Conservation (phyloP, 805 yeast genomes). For the Wickerhamiella domercqiae region DNA sequence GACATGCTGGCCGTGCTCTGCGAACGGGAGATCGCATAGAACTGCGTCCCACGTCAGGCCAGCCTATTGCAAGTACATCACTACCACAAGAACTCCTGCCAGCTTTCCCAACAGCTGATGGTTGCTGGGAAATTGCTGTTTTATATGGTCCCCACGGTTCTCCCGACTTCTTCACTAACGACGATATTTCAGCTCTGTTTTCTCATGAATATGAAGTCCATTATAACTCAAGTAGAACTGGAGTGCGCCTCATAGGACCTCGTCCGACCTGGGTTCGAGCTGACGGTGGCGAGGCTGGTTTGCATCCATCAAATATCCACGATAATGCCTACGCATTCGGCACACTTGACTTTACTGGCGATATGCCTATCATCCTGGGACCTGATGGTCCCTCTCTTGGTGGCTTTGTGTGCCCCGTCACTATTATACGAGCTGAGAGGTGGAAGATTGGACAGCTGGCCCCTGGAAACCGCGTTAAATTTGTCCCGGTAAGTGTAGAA, state of each 20-base stretch:
- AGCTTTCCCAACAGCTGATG: constrained; percentile 31
- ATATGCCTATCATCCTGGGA: constrained; percentile 88
- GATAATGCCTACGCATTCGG: constrained; percentile 92
- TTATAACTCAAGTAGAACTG: constrained; percentile 90
- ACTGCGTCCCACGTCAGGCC: constrained; percentile 38
- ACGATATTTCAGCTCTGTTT: constrained; percentile 61
- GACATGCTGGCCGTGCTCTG: constrained; percentile 79
- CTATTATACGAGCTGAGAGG: constrained; percentile 88
- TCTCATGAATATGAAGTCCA: constrained; percentile 77
- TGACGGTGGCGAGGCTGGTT: constrained; percentile 94
- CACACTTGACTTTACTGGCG: constrained; percentile 94
- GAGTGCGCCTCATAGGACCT: constrained; percentile 84
- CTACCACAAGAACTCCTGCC: constrained; percentile 20
- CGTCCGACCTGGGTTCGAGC: constrained; percentile 90
- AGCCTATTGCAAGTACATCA: constrained; percentile 44
- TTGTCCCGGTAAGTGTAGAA: constrained; percentile 63
- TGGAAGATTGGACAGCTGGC: constrained; percentile 97
- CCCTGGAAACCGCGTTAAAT: constrained; percentile 74
- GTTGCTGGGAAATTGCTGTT: constrained; percentile 68
- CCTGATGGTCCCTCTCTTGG: constrained; percentile 96
- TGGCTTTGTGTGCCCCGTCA: constrained; percentile 93
- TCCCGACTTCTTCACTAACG: constrained; percentile 76
- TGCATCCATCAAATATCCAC: constrained; percentile 93
- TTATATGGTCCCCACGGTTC: constrained; percentile 96
- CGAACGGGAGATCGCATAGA: constrained; percentile 83